Percentiles rank a stretch among this genome's conserved stretches.
Conservation (phyloP, 2,329 filamentous ascomycete species). For the Microascus cirrosus region DNA sequence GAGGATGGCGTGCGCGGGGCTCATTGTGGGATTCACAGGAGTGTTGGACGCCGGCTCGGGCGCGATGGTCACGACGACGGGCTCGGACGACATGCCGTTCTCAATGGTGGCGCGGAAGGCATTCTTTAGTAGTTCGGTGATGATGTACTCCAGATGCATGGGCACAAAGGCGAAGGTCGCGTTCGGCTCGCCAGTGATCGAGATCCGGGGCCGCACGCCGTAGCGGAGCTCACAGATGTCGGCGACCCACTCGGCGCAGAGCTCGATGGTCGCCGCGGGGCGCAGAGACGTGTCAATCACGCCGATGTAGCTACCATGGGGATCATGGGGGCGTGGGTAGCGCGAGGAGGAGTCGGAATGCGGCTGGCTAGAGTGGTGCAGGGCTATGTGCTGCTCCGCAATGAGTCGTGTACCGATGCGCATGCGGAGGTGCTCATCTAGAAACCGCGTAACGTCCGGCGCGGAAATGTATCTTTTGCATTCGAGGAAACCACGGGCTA, state of each 20-base stretch:
- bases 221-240: slow-evolving; percentile 97
- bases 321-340: slow-evolving; percentile 44
- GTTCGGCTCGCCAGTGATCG: slow-evolving; percentile 74
- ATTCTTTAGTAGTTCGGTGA: slow-evolving; percentile 94
- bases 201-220: slow-evolving; percentile 69
- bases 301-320: slow-evolving; percentile 65
- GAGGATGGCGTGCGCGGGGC: slow-evolving; percentile 27
- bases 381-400: slow-evolving; percentile 90
- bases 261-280: slow-evolving; percentile 70
- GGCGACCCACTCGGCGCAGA: slow-evolving; percentile 80
- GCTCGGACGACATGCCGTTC: slow-evolving; percentile 64
- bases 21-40: slow-evolving; percentile 10
- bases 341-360: background rate
- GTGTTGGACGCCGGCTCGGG: slow-evolving; percentile 39
- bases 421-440: slow-evolving; percentile 88
- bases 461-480: slow-evolving; percentile 82
- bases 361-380: slow-evolving; percentile 64
- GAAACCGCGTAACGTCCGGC: slow-evolving; percentile 73
- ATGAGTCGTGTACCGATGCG: slow-evolving; percentile 90
- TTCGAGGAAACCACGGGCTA: slow-evolving; percentile 87
- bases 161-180: slow-evolving; percentile 91
- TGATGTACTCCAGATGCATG: slow-evolving; percentile 93
- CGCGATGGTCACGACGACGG: slow-evolving; percentile 86
- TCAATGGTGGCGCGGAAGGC: slow-evolving; percentile 91
- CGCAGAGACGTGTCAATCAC: slow-evolving; percentile 87